phyloP scores from a whole-genome alignment of 805 yeast species.

The Candida railenensis region DNA sequence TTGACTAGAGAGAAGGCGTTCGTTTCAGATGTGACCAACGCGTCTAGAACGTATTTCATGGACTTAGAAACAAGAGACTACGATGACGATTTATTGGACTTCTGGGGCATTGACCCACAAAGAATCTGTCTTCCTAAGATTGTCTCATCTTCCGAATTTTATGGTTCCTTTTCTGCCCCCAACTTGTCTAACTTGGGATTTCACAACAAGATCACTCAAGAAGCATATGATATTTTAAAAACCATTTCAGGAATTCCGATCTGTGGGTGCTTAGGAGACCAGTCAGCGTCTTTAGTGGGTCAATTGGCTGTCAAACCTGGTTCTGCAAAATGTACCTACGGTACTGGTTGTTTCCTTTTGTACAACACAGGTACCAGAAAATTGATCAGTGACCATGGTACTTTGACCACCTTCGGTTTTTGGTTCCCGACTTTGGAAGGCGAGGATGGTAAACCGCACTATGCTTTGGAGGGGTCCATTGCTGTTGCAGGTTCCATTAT shows the following conservation, averaged over 20 bases:
- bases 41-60: constrained; percentile 89
- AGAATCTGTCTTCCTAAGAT: constrained; percentile 72
- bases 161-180: constrained; percentile 70
- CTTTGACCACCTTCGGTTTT: constrained; percentile 85
- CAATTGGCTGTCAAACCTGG: constrained; percentile 84
- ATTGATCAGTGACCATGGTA: constrained; percentile 73
- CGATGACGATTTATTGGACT: constrained; percentile 70
- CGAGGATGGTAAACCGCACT: constrained; percentile 60
- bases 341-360: constrained; percentile 90
- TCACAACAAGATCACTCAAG: constrained; percentile 49
- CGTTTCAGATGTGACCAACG: constrained; percentile 88
- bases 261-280: constrained; percentile 92
- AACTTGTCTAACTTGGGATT: constrained; percentile 51
- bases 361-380: constrained; percentile 81
- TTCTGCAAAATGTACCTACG: constrained; percentile 92
- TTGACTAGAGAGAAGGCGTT: constrained; percentile 68
- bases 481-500: constrained; percentile 95
- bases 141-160: constrained; percentile 73
- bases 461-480: constrained; percentile 91
- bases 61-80: constrained; percentile 72
- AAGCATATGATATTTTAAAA: constrained; percentile 49
- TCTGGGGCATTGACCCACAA: constrained; percentile 75
- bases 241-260: constrained; percentile 66
- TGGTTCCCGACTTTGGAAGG: constrained; percentile 73
- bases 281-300: constrained; percentile 89